Percentiles rank a stretch among this genome's conserved stretches.
These are phyloP conservation scores for Rhipidocladum racemiflorum DNA, from an alignment of 176 grass and related monocot genomes.

Conservation along the genomic window DNA sequence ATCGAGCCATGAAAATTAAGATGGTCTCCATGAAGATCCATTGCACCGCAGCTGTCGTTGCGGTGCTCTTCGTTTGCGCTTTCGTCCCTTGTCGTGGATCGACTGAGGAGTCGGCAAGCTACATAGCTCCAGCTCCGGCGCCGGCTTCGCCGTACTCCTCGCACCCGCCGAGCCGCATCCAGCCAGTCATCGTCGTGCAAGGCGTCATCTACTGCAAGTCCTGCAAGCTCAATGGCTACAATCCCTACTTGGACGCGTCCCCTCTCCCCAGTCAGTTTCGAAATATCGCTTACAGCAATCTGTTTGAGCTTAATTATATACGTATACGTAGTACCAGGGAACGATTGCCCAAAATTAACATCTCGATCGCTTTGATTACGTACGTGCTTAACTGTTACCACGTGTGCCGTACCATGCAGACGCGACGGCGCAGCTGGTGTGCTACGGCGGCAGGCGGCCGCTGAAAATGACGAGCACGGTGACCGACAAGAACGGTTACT, in stretches of 20 bases:
- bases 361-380: no score
- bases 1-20: not conserved
- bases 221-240: slow-evolving; percentile 45
- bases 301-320: no score
- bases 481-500: slow-evolving; percentile 29
- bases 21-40: slow-evolving; percentile 28
- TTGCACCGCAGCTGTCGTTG: not conserved
- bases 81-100: not conserved
- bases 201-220: slow-evolving; percentile 46
- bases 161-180: not conserved
- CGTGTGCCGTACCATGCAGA: not conserved
- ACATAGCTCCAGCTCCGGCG: no score
- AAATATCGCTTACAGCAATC: no score
- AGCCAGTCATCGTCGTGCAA: slow-evolving; percentile 44
- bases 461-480: slow-evolving; percentile 48
- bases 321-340: no score
- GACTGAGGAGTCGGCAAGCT: no score
- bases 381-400: no score
- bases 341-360: no score
- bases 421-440: slow-evolving; percentile 50
- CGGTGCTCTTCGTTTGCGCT: not conserved
- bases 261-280: slow-evolving; percentile 11
- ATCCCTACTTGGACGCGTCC: not conserved
- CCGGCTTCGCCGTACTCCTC: not conserved
- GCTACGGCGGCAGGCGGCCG: slow-evolving; percentile 34